Base-by-base conservation (phyloP, 139 green algal genomes). In the Chlamydomonas incerta region DNA sequence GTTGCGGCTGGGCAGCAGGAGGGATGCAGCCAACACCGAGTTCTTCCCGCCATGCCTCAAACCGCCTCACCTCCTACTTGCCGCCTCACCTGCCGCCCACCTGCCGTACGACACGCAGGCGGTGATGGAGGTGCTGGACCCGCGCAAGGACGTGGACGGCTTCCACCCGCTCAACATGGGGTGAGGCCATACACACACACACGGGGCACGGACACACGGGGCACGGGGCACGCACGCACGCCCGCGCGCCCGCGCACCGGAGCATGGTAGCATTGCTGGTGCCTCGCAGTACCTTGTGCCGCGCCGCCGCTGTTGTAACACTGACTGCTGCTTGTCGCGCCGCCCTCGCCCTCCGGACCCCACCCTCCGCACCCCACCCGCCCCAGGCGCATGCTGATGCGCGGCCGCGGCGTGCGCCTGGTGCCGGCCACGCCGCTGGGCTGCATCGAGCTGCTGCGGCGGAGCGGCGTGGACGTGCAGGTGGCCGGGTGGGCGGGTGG, bases 101-200 rank as follows among this genome's bases (percentile, higher is more conserved):
- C n/a, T n/a, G n/a, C n/a, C n/a, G n/a, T n/a, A n/a, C n/a, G n/a
- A n/a, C n/a, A n/a, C n/a, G n/a, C 91, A 92, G 65, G 74, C 73
- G 46, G 85, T 93, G 10, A 89, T 91, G 79, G 88, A 91, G 72
- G 66, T 84, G 31, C 69, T 93, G n/a, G 88, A 93, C 47, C 90
- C 90, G 4, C 88, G 95, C 15, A 99, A 99, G 89, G 97, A 99
- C 80, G 97, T 99, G 33, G 97, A 99, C 83, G 97, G 97, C 68
- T 99, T 99, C 88, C 96, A 99, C 88, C 96, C 96, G 2, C 52
- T 95, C 37, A 99, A 99, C 90, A 98, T 99, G 73, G 95, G 94
- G 82, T 93, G 65, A 63, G 83, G n/a, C n/a, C n/a, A n/a, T n/a
- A n/a, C n/a, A 11, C 17, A 13, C 8, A 68, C 17, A 68, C 60